Evolutionary conservation across 805 yeast species (phyloP).

Genomic region (Wickerhamiella brachini): DNA sequence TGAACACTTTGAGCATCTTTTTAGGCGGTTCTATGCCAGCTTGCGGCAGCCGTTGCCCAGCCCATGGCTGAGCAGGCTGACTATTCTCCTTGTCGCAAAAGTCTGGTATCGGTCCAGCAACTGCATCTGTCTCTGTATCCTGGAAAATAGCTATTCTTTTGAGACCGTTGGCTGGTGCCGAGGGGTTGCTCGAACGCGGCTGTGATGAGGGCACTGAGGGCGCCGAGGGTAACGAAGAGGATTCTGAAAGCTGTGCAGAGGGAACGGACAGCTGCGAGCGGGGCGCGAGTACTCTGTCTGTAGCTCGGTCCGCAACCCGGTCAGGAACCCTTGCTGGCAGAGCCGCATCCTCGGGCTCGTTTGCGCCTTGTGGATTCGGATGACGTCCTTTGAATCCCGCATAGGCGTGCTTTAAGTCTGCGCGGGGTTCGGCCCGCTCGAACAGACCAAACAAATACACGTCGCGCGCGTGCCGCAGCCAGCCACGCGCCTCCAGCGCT

Average conservation of each 20-base stretch:
- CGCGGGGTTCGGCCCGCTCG: constrained; percentile 50
- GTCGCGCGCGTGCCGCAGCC: constrained; percentile 40
- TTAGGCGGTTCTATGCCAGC: background rate
- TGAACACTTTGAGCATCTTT: background rate
- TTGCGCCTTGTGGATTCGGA: background rate
- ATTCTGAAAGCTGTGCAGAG: too few relatives aligned
- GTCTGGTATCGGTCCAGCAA: background rate
- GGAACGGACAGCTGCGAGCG: too few relatives aligned
- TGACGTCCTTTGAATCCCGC: constrained; percentile 32
- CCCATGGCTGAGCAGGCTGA: constrained; percentile 42
- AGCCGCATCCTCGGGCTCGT: background rate
- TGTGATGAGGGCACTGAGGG: too few relatives aligned
- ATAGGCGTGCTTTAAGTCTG: constrained; percentile 31
- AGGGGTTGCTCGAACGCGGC: too few relatives aligned
- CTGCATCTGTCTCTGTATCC: background rate
- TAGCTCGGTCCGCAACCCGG: too few relatives aligned
- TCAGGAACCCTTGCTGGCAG: too few relatives aligned
- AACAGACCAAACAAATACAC: constrained; percentile 47
- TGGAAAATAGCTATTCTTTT: background rate
- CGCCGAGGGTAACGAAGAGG: too few relatives aligned
- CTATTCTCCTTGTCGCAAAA: constrained; percentile 44
- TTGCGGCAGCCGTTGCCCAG: constrained; percentile 35
- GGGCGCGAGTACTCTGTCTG: too few relatives aligned
- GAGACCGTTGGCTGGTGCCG: background rate
- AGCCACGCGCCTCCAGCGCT: constrained; percentile 38